Evolutionary conservation across 768 basidiomycete genomes (phyloP).

Genomic region (Kwoniella mangroviensis): DNA sequence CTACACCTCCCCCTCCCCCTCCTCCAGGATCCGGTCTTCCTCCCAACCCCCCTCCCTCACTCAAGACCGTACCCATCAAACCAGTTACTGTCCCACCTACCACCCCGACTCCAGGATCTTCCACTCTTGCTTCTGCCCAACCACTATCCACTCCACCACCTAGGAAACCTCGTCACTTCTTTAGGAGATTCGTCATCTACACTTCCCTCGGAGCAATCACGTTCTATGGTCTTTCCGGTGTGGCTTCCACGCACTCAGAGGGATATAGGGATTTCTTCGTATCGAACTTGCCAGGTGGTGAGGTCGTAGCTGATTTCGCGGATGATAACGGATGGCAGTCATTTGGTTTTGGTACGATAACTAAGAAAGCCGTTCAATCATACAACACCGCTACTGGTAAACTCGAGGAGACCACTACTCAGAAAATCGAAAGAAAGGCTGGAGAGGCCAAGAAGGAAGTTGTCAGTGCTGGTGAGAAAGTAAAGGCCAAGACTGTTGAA

Average conservation of each 20-base stretch:
- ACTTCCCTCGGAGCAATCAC: conserved; percentile 71
- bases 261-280: conserved; percentile 85
- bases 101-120: conserved; percentile 42
- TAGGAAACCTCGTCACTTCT: conserved; percentile 49
- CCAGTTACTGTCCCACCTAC: conserved; percentile 42
- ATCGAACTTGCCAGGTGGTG: conserved; percentile 76
- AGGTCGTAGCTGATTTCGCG: conserved; percentile 76
- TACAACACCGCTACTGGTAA: conserved; percentile 25
- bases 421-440: conserved; percentile 23
- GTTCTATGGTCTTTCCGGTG: conserved; percentile 82
- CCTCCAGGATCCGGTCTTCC: conserved; percentile 26
- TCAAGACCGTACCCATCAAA: conserved; percentile 31
- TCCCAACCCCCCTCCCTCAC: conserved; percentile 30
- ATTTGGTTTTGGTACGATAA: conserved; percentile 64
- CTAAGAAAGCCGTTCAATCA: conserved; percentile 36
- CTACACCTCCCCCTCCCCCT: conserved; percentile 37
- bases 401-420: conserved; percentile 21
- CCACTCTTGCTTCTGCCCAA: conserved; percentile 27
- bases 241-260: conserved; percentile 75
- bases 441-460: conserved; percentile 28
- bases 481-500: conserved; percentile 30
- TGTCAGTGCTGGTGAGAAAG: conserved; percentile 21
- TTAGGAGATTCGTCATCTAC: conserved; percentile 70
- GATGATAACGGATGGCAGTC: conserved; percentile 80
- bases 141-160: conserved; percentile 40